Evolutionary conservation across 352 stramenopile genomes (phyloP), one percentile per base, ranked within the genome.

Genomic region (Pythium brassicae): DNA sequence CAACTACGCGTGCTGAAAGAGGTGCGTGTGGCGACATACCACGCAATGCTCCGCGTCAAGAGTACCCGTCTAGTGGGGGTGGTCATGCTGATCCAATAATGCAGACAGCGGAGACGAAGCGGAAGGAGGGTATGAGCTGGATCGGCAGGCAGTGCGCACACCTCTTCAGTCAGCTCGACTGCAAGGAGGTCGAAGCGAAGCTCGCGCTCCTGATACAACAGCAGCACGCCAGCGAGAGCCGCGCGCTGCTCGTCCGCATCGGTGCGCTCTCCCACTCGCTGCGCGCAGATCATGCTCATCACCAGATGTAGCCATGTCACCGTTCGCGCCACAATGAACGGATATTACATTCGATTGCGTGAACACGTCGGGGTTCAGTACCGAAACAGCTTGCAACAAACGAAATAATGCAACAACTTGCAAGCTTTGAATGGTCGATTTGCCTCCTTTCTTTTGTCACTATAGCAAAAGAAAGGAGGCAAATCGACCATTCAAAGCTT

Each of bases 161-260:
- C 50, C 57, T 88, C 65, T 85, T 85, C 47, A 72, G 64, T 17
- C 78, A 86, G 34, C 57, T 88, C 5, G 78, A 85, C 50, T 75
- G 71, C 50, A 81, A 80, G 52, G 78, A 86, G 49, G 73, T 62
- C 0, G 73, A 83, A 47, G 66, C 71, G 6, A 72, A 67, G 37
- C 53, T 86, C 10, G 47, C 75, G 37, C 25, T 57, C 3, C 17
- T 84, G 46, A 19, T 86, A 12, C 47, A 56, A 5, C 50, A 70
- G 26, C 66, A 88, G 49, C 68, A 83, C 45, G 35, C 34, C 29
- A 34, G 19, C 15, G 37, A 50, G 15, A 50, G 15, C 11, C 26
- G 11, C 20, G n/a, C 19, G 40, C 59, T 72, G 3, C 58, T 42
- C 23, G 35, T 15, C 19, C 68, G 29, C 7, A 59, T 66, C 25